phyloP scores from a whole-genome alignment of 768 basidiomycete species.

The Termitomyces sp. region DNA sequence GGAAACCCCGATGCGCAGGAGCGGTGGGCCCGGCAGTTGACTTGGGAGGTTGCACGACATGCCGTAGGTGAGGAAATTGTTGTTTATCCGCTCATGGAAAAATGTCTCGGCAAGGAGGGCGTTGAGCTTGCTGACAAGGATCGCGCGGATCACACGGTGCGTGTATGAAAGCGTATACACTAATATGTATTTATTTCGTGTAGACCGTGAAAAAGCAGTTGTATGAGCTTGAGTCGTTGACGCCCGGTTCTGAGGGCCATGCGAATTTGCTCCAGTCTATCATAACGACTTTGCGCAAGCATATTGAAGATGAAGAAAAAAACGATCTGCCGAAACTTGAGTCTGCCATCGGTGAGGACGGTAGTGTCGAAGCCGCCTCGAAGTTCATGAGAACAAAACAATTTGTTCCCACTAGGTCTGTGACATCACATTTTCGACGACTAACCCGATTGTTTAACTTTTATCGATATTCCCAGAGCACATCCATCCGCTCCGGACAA shows the following conservation, averaged over 20 bases:
- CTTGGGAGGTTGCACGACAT: conserved; percentile 59
- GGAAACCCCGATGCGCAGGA: conserved; percentile 43
- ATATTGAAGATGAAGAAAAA: conserved; percentile 54
- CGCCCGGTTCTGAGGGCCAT: conserved; percentile 38
- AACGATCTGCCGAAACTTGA: conserved; percentile 54
- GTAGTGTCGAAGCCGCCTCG: conserved; percentile 38
- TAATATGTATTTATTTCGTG: neutral
- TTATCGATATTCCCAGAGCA: conserved; percentile 23
- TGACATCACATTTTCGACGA: neutral
- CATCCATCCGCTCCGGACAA: conserved; percentile 51
- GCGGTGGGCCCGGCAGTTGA: conserved; percentile 51
- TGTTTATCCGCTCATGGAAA: conserved; percentile 59
- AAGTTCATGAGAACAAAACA: conserved; percentile 54
- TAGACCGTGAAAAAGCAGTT: conserved; percentile 16
- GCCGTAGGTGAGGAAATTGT: conserved; percentile 60
- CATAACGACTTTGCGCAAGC: conserved; percentile 44
- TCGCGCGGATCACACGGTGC: conserved; percentile 50
- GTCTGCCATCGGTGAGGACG: conserved; percentile 37
- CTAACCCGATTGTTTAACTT: rapidly evolving
- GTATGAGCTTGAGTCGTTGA: conserved; percentile 37
- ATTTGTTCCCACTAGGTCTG: conserved; percentile 56
- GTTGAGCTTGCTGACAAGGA: conserved; percentile 48
- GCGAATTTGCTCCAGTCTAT: conserved; percentile 34
- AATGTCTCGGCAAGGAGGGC: conserved; percentile 48
- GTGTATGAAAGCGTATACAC: neutral